Base-by-base conservation (phyloP, 305 asterid species). In the Coffea humblotiana region DNA sequence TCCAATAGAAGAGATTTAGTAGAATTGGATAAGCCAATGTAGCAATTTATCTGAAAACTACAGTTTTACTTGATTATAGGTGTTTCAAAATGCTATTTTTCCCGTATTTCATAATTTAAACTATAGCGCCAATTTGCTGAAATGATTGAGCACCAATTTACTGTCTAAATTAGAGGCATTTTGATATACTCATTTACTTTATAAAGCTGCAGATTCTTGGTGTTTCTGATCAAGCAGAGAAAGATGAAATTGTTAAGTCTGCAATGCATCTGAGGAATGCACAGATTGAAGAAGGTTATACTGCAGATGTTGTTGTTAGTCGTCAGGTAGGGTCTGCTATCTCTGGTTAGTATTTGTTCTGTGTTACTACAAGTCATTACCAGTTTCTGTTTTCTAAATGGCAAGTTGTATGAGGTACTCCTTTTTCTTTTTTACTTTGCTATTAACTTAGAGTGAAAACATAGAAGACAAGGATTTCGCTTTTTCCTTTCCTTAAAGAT, bases 281-380 rank as follows among this genome's bases (percentile, higher is more conserved):
- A 52, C 98, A 96, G 86, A 86, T 94, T 73, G 99, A 96, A 86
- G 98, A 94, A 87, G 99, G 98, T 54, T 96, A 93, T 83, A 96
- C 98, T 63, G 90, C 88, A 85, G 99, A 93, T 79, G 95, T 88
- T 83, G 94, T 92, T 81, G 82, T 87, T 84, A 87, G 91, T 86
- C 98, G 99, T 77, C 97, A 89, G 97, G 99, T 94, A 66, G 66
- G 74, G 79, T 10, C 51, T 70, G 71, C 56, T 78, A 51, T 79
- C 48, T 76, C 58, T 79, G 72, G 58, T 83, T 67, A 32, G 43
- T 40, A 40, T 5, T 40, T 40, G 43, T 40, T 54, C 58, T 58
- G 16, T 67, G 21, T 49, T 63, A 9, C 29, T 48, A n/a, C 52
- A 4, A 52, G 71, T 76, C 40, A 64, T 19, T 69, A 15, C 25